These are phyloP conservation scores for Asterochloris sp. DNA, from an alignment of 139 green algal genomes.

Conservation along the genomic window DNA sequence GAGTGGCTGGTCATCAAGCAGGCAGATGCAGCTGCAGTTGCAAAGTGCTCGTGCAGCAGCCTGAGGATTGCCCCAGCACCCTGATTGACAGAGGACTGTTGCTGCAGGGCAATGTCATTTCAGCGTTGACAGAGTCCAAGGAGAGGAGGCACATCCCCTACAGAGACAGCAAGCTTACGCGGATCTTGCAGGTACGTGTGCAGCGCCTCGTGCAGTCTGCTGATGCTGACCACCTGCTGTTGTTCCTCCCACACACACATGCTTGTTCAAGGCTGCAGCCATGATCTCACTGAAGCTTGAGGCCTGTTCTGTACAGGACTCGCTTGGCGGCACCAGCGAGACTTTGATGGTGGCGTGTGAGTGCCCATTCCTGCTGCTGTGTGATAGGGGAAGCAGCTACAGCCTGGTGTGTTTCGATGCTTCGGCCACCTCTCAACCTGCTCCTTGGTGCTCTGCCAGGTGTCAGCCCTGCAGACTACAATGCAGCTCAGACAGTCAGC, in stretches of 20 bases:
- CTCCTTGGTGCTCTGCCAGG: too few species aligned
- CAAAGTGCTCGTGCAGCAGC: too few species aligned
- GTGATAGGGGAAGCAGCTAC: too few species aligned
- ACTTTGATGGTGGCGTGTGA: constrained; percentile 22
- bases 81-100: constrained; percentile 1
- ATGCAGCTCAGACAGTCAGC: constrained; percentile 22
- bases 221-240: too few species aligned
- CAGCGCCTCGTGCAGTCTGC: too few species aligned
- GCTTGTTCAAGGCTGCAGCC: not conserved
- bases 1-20: too few species aligned
- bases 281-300: not conserved
- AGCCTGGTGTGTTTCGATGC: too few species aligned
- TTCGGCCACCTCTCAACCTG: too few species aligned
- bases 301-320: constrained; percentile 15
- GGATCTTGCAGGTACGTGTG: constrained; percentile 58
- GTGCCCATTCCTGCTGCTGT: not conserved
- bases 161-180: constrained; percentile 76
- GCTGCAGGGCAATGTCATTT: constrained; percentile 30
- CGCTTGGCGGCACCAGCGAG: constrained; percentile 25
- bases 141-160: constrained; percentile 60
- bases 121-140: constrained; percentile 40
- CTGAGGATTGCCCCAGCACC: too few species aligned
- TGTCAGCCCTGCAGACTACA: constrained; percentile 4
- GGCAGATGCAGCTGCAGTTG: too few species aligned
- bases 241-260: too few species aligned